These are phyloP conservation scores for Candida odintsovae DNA, from an alignment of 805 yeast genomes.

Conservation along the genomic window DNA sequence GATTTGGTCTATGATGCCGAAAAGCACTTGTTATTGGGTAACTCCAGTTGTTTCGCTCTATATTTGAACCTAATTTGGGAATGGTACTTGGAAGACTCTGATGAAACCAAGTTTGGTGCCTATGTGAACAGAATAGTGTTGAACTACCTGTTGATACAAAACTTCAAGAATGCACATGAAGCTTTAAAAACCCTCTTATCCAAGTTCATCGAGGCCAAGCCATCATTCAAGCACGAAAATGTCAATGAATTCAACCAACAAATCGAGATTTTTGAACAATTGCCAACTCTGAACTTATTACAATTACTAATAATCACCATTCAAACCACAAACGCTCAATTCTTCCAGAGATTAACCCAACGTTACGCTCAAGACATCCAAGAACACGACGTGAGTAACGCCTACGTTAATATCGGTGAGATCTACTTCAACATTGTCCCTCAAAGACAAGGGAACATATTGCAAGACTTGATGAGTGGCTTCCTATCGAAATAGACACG, in stretches of 20 bases:
- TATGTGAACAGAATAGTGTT: slow-evolving; percentile 57
- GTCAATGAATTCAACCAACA: slow-evolving; percentile 28
- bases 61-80: slow-evolving; percentile 38
- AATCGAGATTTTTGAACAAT: slow-evolving; percentile 33
- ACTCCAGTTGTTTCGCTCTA: slow-evolving; percentile 36
- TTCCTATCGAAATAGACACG: background rate
- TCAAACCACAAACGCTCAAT: slow-evolving; percentile 44
- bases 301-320: slow-evolving; percentile 61
- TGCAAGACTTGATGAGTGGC: slow-evolving; percentile 76
- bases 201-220: slow-evolving; percentile 22
- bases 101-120: slow-evolving; percentile 23
- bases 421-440: slow-evolving; percentile 54
- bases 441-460: slow-evolving; percentile 46
- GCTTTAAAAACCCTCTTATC: slow-evolving; percentile 33
- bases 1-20: slow-evolving; percentile 63
- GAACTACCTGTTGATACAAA: slow-evolving; percentile 66
- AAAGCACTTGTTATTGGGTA: slow-evolving; percentile 64
- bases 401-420: slow-evolving; percentile 54
- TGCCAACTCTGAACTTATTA: slow-evolving; percentile 56
- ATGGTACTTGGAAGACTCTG: slow-evolving; percentile 35
- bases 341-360: slow-evolving; percentile 46
- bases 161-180: slow-evolving; percentile 51
- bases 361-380: slow-evolving; percentile 39
- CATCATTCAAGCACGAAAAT: slow-evolving; percentile 15
- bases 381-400: slow-evolving; percentile 32